Base-by-base conservation (phyloP, 495 filamentous ascomycete genomes). In the Talaromyces ruber region DNA sequence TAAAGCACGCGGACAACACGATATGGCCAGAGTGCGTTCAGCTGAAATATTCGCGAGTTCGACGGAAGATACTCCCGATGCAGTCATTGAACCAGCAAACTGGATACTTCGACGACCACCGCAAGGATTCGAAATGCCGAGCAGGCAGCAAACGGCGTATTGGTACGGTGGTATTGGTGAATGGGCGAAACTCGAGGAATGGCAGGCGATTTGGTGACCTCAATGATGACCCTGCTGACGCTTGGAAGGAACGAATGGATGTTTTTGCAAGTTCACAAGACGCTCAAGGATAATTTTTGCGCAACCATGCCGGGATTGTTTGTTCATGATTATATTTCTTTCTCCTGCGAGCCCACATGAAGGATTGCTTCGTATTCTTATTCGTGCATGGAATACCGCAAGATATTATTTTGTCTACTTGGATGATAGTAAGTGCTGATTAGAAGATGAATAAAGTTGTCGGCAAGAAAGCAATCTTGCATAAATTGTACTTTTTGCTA, bases 61-160 rank as follows among this genome's bases (percentile, higher is more conserved):
- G 2, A 68, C 62, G 7, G 77, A 79, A 24, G 74, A 78, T 53
- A 71, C 74, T 1, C 74, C 76, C 1, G 76, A 76, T 63, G 71
- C 74, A 9, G 62, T 70, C 47, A 67, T 78, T 28, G 75, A 80
- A 18, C 70, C 77, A 11, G 71, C 71, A 6, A 69, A 72, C 47
- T 80, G 76, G 76, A 71, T 74, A 29, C 68, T 80, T 30, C 75
- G 72, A 24, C 76, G 71, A 58, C 77, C 77, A 1, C 77, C 76
- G 1, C 76, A 80, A 58, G 77, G 76, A 0, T 70, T 73, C 59
- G 64, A 66, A 26, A 66, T 76, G 61, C 76, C 76, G 1, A 70
- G 64, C 12, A 67, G 66, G 21, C 75, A 80, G 54, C 67, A 65
- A 59, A 67, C 71, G 11, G 67, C 68, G 6, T 79, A 73, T 66